Base-by-base conservation (phyloP, 495 filamentous ascomycete genomes). In the Pyrenula aspistea region DNA sequence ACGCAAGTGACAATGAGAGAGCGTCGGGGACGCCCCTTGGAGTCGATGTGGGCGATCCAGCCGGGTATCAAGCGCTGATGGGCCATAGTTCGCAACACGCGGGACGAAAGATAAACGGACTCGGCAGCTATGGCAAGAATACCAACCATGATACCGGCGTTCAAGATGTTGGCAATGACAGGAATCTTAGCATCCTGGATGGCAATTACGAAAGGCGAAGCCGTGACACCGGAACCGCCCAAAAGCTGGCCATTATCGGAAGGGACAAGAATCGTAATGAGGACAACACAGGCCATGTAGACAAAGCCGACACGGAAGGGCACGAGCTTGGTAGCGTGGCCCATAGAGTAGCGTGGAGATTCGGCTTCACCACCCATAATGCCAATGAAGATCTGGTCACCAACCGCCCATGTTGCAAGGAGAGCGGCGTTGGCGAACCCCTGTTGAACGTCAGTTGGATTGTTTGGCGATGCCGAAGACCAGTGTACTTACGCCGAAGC, bases 151-250 rank as follows among this genome's bases (percentile, higher is more conserved):
- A 72, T 68, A 21, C 56, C 57, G 11, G 57, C 65, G 20, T 72
- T 72, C 42, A 72, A 49, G 12, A 72, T 48, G 21, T 61, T 55
- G 2, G 67, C 59, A 22, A 71, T 55, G 10, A 59, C 65, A 0
- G 53, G 51, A 23, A 72, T 69, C 1, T 62, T 62, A 12, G 63
- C 62, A 1, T 61, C n/a, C 2, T 64, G 25, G 20, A 70, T 58
- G 2, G 68, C 67, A 55, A 72, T 65, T 24, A 72, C 61, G 21
- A 72, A 71, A 15, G 68, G 68, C 11, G 67, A 70, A 0, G 70
- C 69, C 8, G 68, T 68, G 0, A 70, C 67, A 10, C 69, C 60
- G 15, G 47, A 57, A 15, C 63, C 58, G 4, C 66, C 66, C 22
- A 65, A 50, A 0, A 70, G 62, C 0, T 60, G 52, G 2, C 59